Conservation (phyloP, 768 basidiomycete genomes). For the Suillus subalutaceus region DNA sequence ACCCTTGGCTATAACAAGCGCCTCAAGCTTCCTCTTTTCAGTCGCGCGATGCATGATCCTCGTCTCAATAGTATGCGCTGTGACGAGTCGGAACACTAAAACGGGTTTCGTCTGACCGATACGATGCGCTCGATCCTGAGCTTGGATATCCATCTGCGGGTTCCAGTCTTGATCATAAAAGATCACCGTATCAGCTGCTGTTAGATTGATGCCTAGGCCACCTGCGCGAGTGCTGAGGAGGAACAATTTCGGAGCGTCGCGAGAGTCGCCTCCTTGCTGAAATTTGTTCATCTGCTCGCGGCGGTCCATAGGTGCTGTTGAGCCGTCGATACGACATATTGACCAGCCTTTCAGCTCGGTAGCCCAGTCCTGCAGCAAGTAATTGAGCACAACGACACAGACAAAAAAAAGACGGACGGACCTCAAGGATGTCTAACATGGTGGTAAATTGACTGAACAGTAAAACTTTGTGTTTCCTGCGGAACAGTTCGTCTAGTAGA, state of each 20-base stretch:
- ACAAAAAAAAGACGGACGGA: slow-evolving; percentile 31
- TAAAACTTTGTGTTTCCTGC: slow-evolving; percentile 80
- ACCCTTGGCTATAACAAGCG: slow-evolving; percentile 94
- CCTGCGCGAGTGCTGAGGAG: slow-evolving; percentile 93
- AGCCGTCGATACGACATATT: slow-evolving; percentile 92
- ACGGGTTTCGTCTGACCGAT: slow-evolving; percentile 95
- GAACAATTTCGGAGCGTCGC: slow-evolving; percentile 73
- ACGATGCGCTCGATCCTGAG: slow-evolving; percentile 93
- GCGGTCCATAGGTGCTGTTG: slow-evolving; percentile 78
- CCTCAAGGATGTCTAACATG: slow-evolving; percentile 95
- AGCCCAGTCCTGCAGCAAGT: slow-evolving; percentile 75
- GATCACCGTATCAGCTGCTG: slow-evolving; percentile 53
- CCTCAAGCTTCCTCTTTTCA: slow-evolving; percentile 90
- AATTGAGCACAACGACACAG: slow-evolving; percentile 3
- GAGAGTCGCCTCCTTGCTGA: slow-evolving; percentile 67
- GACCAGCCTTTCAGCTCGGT: slow-evolving; percentile 78
- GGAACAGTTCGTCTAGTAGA: slow-evolving; percentile 81
- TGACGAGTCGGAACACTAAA: slow-evolving; percentile 85
- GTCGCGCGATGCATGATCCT: slow-evolving; percentile 87
- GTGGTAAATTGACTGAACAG: slow-evolving; percentile 93
- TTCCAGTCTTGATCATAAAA: slow-evolving; percentile 44
- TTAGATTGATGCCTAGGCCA: slow-evolving; percentile 94
- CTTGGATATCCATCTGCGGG: slow-evolving; percentile 96
- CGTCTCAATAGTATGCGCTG: slow-evolving; percentile 88
- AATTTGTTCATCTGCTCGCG: slow-evolving; percentile 84